Percentiles rank a stretch among this genome's conserved stretches.
phyloP scores from a whole-genome alignment of 2,329 filamentous ascomycete species.

The Lomentospora prolificans region DNA sequence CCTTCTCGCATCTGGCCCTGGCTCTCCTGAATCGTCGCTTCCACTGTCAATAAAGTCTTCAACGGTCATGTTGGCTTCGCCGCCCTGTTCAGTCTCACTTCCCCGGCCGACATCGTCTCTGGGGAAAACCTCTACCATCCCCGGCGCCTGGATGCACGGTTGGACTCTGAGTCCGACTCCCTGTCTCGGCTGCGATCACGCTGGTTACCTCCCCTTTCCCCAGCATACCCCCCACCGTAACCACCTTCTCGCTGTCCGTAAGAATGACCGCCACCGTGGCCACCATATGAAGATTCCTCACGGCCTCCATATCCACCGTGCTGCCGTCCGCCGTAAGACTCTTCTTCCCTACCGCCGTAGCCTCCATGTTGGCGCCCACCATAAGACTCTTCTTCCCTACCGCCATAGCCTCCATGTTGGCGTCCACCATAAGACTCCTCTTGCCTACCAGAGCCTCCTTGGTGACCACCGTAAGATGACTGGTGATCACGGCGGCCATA shows the following conservation, averaged over 20 bases:
- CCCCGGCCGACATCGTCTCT: not conserved
- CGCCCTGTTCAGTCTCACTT: slow-evolving; percentile 13
- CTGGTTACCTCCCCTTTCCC: not conserved
- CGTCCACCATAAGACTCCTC: slow-evolving; percentile 15
- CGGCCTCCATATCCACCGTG: slow-evolving; percentile 12
- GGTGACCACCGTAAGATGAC: slow-evolving; percentile 18
- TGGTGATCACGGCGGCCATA: slow-evolving; percentile 16
- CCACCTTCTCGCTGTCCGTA: too few species aligned
- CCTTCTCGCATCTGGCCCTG: not conserved
- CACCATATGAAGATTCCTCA: slow-evolving; percentile 5
- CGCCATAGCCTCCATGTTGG: slow-evolving; percentile 16
- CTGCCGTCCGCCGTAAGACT: slow-evolving; percentile 12
- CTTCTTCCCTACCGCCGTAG: slow-evolving; percentile 15
- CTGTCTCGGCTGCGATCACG: not conserved
- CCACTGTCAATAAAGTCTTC: slow-evolving; percentile 11
- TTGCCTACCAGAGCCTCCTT: slow-evolving; percentile 12
- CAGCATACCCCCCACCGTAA: not conserved
- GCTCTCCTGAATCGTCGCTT: slow-evolving; percentile 6
- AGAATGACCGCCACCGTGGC: too few species aligned
- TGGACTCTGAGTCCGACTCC: slow-evolving; percentile 8
- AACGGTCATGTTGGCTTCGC: slow-evolving; percentile 13
- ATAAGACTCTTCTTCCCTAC: slow-evolving; percentile 7
- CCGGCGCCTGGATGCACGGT: not conserved
- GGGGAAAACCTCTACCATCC: slow-evolving; percentile 5
- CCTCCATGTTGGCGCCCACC: slow-evolving; percentile 18